Conservation (phyloP, 306 rosid species). For the Prinsepia uniflora region DNA sequence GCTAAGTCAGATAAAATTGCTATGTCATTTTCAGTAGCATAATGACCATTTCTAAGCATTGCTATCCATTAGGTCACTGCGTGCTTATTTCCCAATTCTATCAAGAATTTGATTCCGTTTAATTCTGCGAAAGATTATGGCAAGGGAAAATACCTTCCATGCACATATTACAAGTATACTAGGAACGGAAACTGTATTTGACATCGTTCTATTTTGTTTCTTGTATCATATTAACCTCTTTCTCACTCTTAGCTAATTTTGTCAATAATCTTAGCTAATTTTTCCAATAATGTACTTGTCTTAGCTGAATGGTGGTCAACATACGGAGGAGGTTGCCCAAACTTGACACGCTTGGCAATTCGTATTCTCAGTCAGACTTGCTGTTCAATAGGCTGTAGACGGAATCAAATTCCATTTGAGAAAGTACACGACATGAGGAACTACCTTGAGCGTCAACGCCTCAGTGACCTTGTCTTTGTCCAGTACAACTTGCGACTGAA, state of each 20-base stretch:
- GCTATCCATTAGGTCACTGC: not conserved
- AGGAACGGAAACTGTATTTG: not conserved
- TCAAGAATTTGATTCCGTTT: not conserved
- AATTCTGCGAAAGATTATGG: not conserved
- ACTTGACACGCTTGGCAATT: conserved; percentile 72
- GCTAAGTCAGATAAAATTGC: not conserved
- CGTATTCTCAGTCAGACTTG: conserved; percentile 89
- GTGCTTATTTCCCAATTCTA: not conserved
- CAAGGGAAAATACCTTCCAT: not conserved
- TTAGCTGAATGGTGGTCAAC: conserved; percentile 98
- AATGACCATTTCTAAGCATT: conserved; percentile 1
- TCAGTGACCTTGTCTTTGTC: conserved; percentile 73
- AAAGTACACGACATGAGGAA: conserved; percentile 55
- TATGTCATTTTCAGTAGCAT: not conserved
- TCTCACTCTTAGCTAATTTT: conserved; percentile 7
- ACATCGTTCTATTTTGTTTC: conserved; percentile 1
- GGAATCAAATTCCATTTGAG: conserved; percentile 50
- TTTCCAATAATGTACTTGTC: conserved; percentile 24
- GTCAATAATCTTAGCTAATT: conserved; percentile 15
- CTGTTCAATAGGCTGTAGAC: conserved; percentile 45
- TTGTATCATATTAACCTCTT: conserved; percentile 1
- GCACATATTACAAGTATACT: not conserved
- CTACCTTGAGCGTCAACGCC: conserved; percentile 70
- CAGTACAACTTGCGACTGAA: conserved; percentile 41
- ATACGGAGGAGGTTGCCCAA: conserved; percentile 87